phyloP scores from a whole-genome alignment of 1,284 basidiomycete species.

The Cutaneotrichosporon cavernicola region DNA sequence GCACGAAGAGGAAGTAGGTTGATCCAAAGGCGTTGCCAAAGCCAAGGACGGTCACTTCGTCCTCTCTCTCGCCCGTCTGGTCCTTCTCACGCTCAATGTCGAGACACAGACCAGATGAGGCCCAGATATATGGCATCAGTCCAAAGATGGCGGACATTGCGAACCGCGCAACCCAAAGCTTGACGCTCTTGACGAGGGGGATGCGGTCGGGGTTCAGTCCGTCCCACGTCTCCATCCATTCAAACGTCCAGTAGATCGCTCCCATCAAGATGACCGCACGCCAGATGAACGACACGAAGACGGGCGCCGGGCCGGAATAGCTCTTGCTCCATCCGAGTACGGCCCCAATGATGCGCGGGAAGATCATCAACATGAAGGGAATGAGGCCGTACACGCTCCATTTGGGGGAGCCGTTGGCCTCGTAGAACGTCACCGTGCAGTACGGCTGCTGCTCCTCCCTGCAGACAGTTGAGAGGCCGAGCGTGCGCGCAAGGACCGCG shows the following conservation, averaged over 20 bases:
- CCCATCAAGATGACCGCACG: slow-evolving; percentile 62
- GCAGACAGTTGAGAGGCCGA: slow-evolving; percentile 77
- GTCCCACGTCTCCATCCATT: slow-evolving; percentile 64
- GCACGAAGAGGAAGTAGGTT: slow-evolving; percentile 78
- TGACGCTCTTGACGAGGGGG: slow-evolving; percentile 56
- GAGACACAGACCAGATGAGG: slow-evolving; percentile 68
- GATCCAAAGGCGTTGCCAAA: slow-evolving; percentile 89
- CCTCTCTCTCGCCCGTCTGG: slow-evolving; percentile 36
- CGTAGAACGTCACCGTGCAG: slow-evolving; percentile 84
- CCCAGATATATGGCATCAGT: slow-evolving; percentile 67
- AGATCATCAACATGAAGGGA: slow-evolving; percentile 57
- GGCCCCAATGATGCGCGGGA: slow-evolving; percentile 63
- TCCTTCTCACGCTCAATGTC: slow-evolving; percentile 58
- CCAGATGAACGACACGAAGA: slow-evolving; percentile 64
- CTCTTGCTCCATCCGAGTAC: slow-evolving; percentile 69
- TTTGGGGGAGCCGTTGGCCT: slow-evolving; percentile 64
- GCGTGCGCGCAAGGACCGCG: slow-evolving; percentile 69
- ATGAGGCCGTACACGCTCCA: slow-evolving; percentile 61
- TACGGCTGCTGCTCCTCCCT: slow-evolving; percentile 89
- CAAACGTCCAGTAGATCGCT: slow-evolving; percentile 71
- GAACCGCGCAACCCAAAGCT: slow-evolving; percentile 65
- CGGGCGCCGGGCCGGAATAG: slow-evolving; percentile 67
- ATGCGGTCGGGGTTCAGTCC: slow-evolving; percentile 42
- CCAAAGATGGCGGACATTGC: slow-evolving; percentile 60
- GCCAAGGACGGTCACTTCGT: slow-evolving; percentile 71